These are phyloP conservation scores for Leptodermis oblonga DNA, from an alignment of 257 asterid species.

Conservation along the genomic window DNA sequence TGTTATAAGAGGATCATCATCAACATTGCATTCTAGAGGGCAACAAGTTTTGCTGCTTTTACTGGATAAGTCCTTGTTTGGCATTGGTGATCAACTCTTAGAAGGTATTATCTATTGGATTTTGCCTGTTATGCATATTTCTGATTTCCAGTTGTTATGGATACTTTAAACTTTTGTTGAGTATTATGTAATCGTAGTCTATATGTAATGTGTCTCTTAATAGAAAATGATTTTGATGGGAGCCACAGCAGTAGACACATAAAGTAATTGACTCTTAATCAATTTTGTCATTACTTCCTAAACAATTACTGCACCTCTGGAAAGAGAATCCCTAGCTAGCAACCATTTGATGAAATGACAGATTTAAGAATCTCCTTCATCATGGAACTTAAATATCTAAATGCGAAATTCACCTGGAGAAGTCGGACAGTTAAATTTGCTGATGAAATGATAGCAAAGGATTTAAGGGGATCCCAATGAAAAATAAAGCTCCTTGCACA, in stretches of 20 bases:
- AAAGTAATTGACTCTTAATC: background rate
- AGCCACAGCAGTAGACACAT: background rate
- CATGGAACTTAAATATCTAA: no score
- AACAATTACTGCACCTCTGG: background rate
- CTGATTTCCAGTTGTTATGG: background rate
- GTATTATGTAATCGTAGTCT: background rate
- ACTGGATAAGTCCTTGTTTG: conserved; percentile 44
- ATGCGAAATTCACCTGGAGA: no score
- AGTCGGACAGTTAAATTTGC: background rate
- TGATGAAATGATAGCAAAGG: background rate
- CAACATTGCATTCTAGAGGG: conserved; percentile 74
- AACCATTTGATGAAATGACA: no score
- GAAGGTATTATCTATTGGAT: conserved; percentile 43
- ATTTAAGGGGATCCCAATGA: background rate
- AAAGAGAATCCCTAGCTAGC: background rate
- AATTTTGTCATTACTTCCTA: background rate
- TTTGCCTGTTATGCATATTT: background rate
- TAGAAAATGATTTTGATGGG: background rate
- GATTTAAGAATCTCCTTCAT: no score
- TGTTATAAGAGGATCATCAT: conserved; percentile 59
- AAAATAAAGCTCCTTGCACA: background rate
- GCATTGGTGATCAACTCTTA: conserved; percentile 41
- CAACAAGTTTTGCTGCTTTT: conserved; percentile 45
- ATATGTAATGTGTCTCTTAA: background rate
- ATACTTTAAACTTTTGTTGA: background rate